Conservation (phyloP, 768 basidiomycete genomes). For the Trametes villosa region DNA sequence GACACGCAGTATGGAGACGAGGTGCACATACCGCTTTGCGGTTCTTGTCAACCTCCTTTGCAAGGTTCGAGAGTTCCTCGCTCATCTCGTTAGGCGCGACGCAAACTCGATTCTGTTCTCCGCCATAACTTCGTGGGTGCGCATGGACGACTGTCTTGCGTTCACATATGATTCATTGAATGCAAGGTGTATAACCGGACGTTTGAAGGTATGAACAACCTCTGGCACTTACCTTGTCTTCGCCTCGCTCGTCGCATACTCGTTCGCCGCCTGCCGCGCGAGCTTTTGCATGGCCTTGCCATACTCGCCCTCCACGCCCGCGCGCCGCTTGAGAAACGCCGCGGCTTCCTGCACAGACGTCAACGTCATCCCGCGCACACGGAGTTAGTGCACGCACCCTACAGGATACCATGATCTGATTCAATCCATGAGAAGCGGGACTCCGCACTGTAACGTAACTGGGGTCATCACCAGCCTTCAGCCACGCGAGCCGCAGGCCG, state of each 20-base stretch:
- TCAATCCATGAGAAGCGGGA: conserved; percentile 91
- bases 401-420: conserved; percentile 96
- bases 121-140: conserved; percentile 87
- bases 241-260: conserved; percentile 85
- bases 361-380: background rate
- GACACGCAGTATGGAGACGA: too few species aligned
- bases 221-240: conserved; percentile 85
- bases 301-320: conserved; percentile 93
- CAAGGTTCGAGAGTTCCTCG: conserved; percentile 84
- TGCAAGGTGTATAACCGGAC: too few species aligned
- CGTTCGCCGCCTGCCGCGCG: conserved; percentile 75
- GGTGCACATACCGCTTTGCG: conserved; percentile 71
- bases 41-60: conserved; percentile 93
- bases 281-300: conserved; percentile 87
- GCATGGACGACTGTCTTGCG: conserved; percentile 88
- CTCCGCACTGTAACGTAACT: conserved; percentile 69
- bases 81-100: conserved; percentile 93
- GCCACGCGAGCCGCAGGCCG: background rate
- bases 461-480: background rate
- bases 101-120: conserved; percentile 89
- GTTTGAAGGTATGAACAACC: too few species aligned
- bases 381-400: conserved; percentile 55
- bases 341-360: conserved; percentile 75
- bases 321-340: conserved; percentile 90
- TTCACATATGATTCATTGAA: conserved; percentile 57